Evolutionary conservation across 306 rosid species (phyloP), one percentile per base, ranked within the genome.

Genomic region (Cicer pinnatifidum): DNA sequence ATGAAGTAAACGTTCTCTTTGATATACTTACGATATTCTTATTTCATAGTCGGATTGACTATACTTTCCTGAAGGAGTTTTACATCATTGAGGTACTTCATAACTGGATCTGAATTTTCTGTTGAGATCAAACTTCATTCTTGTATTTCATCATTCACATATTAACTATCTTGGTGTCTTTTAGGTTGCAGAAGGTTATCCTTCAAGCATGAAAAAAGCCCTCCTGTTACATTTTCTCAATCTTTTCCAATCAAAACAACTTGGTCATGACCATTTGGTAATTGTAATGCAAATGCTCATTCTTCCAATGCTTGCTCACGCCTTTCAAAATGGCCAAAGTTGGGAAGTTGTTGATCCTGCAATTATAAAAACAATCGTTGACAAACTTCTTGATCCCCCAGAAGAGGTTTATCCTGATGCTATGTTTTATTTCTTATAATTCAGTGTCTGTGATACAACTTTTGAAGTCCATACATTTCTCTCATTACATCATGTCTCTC

Each of bases 311-410:
- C 96, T 95, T 70, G 97, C 97, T 67, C 97, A 95, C 72, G 91
- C 99, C 72, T 95, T 95, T 89, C 99, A 91, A 83, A 91, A 90
- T 87, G 89, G 73, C 69, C 96, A 91, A 84, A 95, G 96, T 80
- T 95, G 99, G 99, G 99, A 95, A 80, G 99, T 95, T 62, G 97
- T 95, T 85, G 99, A 95, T 83, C 86, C 85, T 75, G 17, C 78
- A 75, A 90, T 95, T 37, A 88, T 95, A 57, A 88, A 95, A 83
- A 91, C 97, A 71, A 90, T 95, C 60, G 97, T 95, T 17, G 99
- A 95, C 81, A 95, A 92, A 85, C 99, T 95, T 91, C 97, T 95
- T 28, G 99, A 95, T 87, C 99, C 99, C 80, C 99, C 97, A 10
- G 99, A 95, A 82, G 99, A 91, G 96, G 99, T 95, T 72, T 75